These are phyloP conservation scores for Capsicum chinense DNA, from an alignment of 257 asterid species.

Conservation along the genomic window DNA sequence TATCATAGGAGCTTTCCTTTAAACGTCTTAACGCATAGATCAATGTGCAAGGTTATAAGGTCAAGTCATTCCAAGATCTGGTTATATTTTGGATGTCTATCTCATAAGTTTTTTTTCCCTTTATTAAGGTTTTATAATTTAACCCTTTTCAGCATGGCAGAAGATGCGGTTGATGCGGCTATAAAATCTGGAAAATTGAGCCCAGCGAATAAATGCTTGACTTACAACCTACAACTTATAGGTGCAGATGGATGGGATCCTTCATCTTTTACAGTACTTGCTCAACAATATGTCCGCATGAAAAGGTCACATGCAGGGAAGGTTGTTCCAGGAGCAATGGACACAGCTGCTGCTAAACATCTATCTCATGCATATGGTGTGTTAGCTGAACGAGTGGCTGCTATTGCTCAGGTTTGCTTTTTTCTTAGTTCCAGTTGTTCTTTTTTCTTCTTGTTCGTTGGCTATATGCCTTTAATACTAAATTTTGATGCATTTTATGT, in stretches of 20 bases:
- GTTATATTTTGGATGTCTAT: constrained; percentile 17
- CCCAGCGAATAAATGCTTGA: constrained; percentile 68
- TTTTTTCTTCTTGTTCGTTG: background rate
- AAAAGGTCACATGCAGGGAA: constrained; percentile 74
- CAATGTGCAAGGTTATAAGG: constrained; percentile 7
- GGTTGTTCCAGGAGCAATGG: constrained; percentile 95
- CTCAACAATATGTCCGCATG: constrained; percentile 91
- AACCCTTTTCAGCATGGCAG: constrained; percentile 88
- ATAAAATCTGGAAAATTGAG: constrained; percentile 81
- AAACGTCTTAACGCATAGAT: background rate
- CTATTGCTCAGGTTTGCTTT: constrained; percentile 83
- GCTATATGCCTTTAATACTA: background rate
- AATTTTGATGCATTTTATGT: constrained; percentile 7
- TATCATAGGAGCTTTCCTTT: background rate
- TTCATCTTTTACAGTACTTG: constrained; percentile 80
- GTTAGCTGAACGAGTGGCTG: constrained; percentile 85
- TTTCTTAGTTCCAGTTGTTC: constrained; percentile 26
- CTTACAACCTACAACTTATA: constrained; percentile 68
- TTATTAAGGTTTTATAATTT: constrained; percentile 25
- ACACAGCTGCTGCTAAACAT: constrained; percentile 91
- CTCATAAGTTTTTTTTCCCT: constrained; percentile 2
- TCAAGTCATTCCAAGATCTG: background rate
- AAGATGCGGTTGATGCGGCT: constrained; percentile 93
- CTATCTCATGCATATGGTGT: constrained; percentile 92
- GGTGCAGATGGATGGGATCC: constrained; percentile 99